Percentiles rank a stretch among this genome's conserved stretches.
These are phyloP conservation scores for Fusarium sp. DNA, from an alignment of 2,329 filamentous ascomycete genomes.

Conservation along the genomic window DNA sequence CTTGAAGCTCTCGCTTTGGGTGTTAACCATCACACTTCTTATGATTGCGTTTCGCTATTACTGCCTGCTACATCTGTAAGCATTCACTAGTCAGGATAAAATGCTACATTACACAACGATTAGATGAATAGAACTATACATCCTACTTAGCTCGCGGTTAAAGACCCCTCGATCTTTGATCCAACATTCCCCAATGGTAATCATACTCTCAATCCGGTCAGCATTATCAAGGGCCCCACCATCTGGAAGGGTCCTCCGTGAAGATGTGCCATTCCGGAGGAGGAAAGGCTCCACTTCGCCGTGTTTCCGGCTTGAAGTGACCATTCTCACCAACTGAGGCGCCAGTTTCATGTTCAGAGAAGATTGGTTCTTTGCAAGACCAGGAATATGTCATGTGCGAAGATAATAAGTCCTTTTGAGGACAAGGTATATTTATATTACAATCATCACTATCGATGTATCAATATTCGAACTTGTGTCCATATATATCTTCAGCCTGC, in stretches of 20 bases:
- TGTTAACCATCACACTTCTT: not conserved
- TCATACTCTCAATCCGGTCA: constrained; percentile 5
- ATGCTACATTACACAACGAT: no score
- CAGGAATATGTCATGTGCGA: not conserved
- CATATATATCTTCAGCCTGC: constrained; percentile 38
- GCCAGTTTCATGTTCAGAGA: not conserved
- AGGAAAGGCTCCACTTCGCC: constrained; percentile 20
- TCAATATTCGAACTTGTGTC: constrained; percentile 41
- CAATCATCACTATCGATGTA: constrained; percentile 26
- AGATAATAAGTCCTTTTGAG: constrained; percentile 1
- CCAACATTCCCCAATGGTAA: constrained; percentile 9
- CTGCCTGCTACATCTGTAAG: constrained; percentile 27
- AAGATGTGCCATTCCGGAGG: constrained; percentile 14
- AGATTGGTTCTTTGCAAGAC: not conserved
- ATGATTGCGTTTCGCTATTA: constrained; percentile 22
- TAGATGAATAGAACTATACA: not conserved
- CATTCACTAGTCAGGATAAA: not conserved
- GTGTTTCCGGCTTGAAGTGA: constrained; percentile 16
- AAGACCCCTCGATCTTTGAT: not conserved
- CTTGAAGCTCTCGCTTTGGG: not conserved
- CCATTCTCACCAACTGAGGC: not conserved
- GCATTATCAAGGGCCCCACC: not conserved
- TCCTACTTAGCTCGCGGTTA: not conserved
- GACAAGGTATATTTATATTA: constrained; percentile 35
- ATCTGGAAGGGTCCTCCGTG: not conserved